Percentiles rank a stretch among this genome's conserved stretches.
Conservation (phyloP, 2,329 filamentous ascomycete genomes). For the Colletotrichum tropicicola region DNA sequence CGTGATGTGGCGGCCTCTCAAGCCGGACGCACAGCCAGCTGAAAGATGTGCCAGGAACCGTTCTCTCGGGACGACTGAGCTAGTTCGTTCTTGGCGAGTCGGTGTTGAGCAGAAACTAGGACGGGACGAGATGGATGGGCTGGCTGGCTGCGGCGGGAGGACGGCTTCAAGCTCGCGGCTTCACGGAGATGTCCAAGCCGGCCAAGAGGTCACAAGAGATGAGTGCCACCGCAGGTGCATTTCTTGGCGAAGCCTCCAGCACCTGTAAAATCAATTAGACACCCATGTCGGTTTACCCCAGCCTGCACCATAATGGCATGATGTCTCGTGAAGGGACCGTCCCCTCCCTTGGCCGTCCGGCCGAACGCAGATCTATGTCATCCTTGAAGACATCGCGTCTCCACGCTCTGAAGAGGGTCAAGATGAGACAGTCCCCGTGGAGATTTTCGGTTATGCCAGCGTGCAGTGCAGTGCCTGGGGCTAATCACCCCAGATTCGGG, state of each 20-base stretch:
- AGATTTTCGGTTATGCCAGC: neutral
- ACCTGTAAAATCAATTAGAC: neutral
- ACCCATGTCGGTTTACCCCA: neutral
- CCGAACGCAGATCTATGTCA: neutral
- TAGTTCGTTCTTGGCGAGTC: neutral
- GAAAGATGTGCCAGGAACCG: neutral
- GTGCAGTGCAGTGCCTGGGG: neutral
- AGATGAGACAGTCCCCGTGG: neutral
- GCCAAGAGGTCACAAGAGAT: conserved; percentile 13
- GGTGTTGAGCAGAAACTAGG: neutral
- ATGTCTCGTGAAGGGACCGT: neutral
- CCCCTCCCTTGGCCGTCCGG: neutral
- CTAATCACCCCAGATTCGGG: neutral
- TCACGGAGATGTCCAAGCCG: neutral
- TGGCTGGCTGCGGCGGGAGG: neutral
- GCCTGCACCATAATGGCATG: neutral
- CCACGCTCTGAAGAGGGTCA: neutral
- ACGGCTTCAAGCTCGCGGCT: neutral
- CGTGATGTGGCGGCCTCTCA: neutral
- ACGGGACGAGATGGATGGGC: neutral
- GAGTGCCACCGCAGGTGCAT: conserved; percentile 1
- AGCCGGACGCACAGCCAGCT: neutral
- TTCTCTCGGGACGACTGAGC: neutral
- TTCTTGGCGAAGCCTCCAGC: neutral
- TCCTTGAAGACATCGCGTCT: neutral